These are phyloP conservation scores for Streptanthus diversifolius DNA, from an alignment of 345 rosid genomes.

Conservation along the genomic window DNA sequence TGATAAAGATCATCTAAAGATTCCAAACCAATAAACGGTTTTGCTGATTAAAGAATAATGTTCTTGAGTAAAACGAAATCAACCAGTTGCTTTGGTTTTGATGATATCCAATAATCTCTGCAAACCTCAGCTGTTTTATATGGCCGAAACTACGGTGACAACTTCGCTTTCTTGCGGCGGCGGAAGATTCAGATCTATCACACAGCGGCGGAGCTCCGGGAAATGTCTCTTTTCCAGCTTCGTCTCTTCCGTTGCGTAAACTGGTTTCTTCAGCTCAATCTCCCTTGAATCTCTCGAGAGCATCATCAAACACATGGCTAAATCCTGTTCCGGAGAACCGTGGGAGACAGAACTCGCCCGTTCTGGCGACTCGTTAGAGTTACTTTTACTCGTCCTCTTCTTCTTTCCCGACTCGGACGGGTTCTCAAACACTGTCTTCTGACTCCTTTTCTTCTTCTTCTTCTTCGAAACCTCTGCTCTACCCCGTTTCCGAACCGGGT, in stretches of 20 bases:
- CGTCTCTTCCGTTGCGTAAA: conserved; percentile 32
- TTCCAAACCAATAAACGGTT: conserved; percentile 17
- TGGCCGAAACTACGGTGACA: conserved; percentile 15
- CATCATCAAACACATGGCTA: conserved; percentile 94
- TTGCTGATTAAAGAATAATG: conserved; percentile 11
- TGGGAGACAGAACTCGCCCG: conserved; percentile 81
- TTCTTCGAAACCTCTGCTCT: conserved; percentile 27
- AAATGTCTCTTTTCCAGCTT: conserved; percentile 20
- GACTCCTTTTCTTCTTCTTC: conserved; percentile 12
- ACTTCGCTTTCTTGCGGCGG: conserved; percentile 70
- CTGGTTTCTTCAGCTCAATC: conserved; percentile 20
- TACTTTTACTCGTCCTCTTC: conserved; percentile 11
- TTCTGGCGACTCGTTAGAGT: conserved; percentile 51
- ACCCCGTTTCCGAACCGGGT: conserved; percentile 55
- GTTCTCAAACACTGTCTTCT: conserved; percentile 8
- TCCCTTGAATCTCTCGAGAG: conserved; percentile 81
- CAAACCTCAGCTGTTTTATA: neutral
- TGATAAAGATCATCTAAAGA: conserved; percentile 4
- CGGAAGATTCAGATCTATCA: conserved; percentile 95
- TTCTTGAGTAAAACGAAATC: conserved; percentile 25
- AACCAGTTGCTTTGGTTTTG: conserved; percentile 4
- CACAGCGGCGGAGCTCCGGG: conserved; percentile 33
- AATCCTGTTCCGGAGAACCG: conserved; percentile 66
- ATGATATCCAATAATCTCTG: conserved; percentile 7
- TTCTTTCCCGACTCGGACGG: conserved; percentile 6